Conservation (phyloP, 192 early-diverging fungal genomes). For the Nowakowskiella sp. region DNA sequence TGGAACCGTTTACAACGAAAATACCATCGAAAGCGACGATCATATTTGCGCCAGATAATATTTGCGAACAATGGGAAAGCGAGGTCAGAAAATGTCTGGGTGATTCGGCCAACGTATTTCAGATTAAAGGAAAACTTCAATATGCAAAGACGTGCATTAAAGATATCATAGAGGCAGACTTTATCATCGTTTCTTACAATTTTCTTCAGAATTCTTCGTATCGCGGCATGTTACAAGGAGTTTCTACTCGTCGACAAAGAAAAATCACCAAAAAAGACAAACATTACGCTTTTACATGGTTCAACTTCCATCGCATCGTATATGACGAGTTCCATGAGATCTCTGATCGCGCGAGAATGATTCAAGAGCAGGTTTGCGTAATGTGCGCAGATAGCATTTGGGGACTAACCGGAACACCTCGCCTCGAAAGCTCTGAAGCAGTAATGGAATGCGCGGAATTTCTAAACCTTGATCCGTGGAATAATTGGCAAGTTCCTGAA, state of each 20-base stretch:
- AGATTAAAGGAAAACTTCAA: slow-evolving; percentile 10
- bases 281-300: slow-evolving; percentile 6
- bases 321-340: slow-evolving; percentile 14
- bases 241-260: no score
- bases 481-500: background rate
- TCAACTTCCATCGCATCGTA: slow-evolving; percentile 11
- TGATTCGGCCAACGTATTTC: slow-evolving; percentile 1
- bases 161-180: slow-evolving; percentile 3
- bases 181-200: slow-evolving; percentile 11
- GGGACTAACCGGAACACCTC: slow-evolving; percentile 11
- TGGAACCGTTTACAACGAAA: no score
- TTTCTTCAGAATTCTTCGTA: slow-evolving; percentile 11
- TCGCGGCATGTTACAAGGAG: no score
- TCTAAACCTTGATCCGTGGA: slow-evolving; percentile 1
- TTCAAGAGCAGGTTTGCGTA: background rate
- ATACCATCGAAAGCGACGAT: slow-evolving; percentile 1
- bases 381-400: slow-evolving; percentile 1
- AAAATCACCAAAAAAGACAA: background rate
- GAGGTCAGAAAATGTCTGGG: slow-evolving; percentile 19
- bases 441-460: background rate
- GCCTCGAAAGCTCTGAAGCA: background rate
- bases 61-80: slow-evolving; percentile 13
- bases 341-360: background rate
- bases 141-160: background rate
- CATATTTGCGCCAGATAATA: slow-evolving; percentile 11